A percentile compares a stretch with the other conserved stretches of the same genome.
These are phyloP conservation scores for Starmerella floris DNA, from an alignment of 805 yeast genomes.

Conservation along the genomic window DNA sequence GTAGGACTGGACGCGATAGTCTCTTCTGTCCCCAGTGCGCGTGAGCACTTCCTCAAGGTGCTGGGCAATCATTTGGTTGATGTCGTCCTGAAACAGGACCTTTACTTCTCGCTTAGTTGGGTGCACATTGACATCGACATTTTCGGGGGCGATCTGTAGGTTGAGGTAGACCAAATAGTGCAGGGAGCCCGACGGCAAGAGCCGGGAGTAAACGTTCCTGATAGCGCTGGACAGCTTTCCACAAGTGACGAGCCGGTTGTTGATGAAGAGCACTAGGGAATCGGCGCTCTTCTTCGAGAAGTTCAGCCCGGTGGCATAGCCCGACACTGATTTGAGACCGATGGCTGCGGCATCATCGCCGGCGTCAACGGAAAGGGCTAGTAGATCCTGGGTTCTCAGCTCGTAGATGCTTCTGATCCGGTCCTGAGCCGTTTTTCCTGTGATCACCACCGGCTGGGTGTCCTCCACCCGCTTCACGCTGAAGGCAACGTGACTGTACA, in stretches of 20 bases:
- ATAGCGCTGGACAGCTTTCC: constrained; percentile 68
- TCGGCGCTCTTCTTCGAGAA: constrained; percentile 51
- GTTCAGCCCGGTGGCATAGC: constrained; percentile 59
- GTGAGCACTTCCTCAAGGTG: constrained; percentile 40
- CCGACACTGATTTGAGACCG: constrained; percentile 44
- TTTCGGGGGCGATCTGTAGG: constrained; percentile 49
- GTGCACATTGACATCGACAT: constrained; percentile 85
- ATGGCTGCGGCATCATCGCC: constrained; percentile 38
- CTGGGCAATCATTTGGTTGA: constrained; percentile 46
- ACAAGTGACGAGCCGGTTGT: constrained; percentile 67
- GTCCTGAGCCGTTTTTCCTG: constrained; percentile 41
- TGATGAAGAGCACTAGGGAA: constrained; percentile 70
- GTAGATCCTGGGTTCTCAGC: neutral
- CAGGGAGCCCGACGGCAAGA: constrained; percentile 57
- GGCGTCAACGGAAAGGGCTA: constrained; percentile 23
- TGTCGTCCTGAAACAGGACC: constrained; percentile 75
- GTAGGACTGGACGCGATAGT: constrained; percentile 45
- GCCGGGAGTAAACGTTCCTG: constrained; percentile 44
- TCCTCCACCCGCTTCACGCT: constrained; percentile 73
- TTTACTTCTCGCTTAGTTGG: constrained; percentile 91
- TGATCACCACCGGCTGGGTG: constrained; percentile 47
- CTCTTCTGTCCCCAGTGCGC: constrained; percentile 51
- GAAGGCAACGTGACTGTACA: constrained; percentile 45
- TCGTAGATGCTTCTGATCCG: constrained; percentile 53
- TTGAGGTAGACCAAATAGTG: constrained; percentile 67